A percentile compares a stretch with the other conserved stretches of the same genome.
phyloP scores from a whole-genome alignment of 2,329 filamentous ascomycete species.

The Teratosphaeria nubilosa region DNA sequence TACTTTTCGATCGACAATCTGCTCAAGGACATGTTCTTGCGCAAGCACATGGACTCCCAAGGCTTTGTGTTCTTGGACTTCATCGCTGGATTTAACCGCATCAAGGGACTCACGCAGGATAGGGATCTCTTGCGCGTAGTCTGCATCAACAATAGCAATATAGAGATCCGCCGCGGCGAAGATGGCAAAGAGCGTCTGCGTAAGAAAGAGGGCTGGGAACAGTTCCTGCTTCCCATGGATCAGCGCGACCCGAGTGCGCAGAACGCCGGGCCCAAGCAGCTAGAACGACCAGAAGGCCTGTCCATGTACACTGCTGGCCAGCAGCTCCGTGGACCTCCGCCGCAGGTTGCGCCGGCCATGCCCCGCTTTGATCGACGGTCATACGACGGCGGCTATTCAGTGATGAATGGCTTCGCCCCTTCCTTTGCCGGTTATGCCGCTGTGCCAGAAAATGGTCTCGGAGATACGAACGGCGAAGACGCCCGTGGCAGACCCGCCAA shows the following conservation, averaged over 20 bases:
- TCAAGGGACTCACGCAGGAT: conserved; percentile 63
- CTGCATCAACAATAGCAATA: conserved; percentile 58
- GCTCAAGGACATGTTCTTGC: conserved; percentile 82
- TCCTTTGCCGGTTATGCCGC: conserved; percentile 14
- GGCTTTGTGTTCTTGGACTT: conserved; percentile 77
- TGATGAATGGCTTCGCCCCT: conserved; percentile 17
- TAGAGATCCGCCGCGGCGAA: conserved; percentile 66
- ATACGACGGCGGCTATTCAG: conserved; percentile 13
- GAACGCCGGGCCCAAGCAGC: conserved; percentile 55
- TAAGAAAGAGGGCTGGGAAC: conserved; percentile 63
- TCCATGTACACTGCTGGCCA: conserved; percentile 24
- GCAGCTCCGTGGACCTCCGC: conserved; percentile 16
- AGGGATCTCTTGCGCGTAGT: conserved; percentile 63
- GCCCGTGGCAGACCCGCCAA: conserved; percentile 19
- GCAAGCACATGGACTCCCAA: conserved; percentile 87
- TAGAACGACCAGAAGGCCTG: conserved; percentile 31
- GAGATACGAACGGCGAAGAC: conserved; percentile 17
- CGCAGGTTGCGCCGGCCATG: conserved; percentile 9
- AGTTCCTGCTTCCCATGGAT: conserved; percentile 63
- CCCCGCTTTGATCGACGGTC: conserved; percentile 16
- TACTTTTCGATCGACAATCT: conserved; percentile 96
- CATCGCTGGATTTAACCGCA: conserved; percentile 77
- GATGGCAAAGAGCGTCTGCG: conserved; percentile 74
- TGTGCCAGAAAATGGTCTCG: conserved; percentile 3
- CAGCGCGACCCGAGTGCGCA: conserved; percentile 65